A percentile compares a stretch with the other conserved stretches of the same genome.
Conservation (phyloP, 208 protist species). For the Crithidia acanthocephali region DNA sequence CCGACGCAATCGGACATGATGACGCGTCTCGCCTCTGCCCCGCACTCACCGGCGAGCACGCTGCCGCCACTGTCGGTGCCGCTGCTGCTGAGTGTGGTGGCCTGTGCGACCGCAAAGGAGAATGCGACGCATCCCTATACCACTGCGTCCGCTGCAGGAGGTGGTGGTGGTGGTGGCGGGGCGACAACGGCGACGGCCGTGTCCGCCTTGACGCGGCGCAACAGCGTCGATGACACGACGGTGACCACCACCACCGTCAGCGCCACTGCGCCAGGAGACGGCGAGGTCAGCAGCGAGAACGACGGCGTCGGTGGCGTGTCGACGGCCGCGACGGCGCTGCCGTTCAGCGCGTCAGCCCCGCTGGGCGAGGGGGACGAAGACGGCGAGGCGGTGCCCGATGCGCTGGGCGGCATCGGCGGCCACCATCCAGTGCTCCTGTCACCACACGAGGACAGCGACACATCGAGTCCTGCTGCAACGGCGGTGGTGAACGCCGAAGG, state of each 20-base stretch:
- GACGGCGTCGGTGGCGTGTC: not conserved
- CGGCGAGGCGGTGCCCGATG: not conserved
- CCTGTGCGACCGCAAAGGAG: not conserved
- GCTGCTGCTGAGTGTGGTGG: not conserved
- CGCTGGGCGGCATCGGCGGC: not conserved
- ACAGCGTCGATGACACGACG: not conserved
- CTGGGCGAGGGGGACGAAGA: not conserved
- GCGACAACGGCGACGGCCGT: not conserved
- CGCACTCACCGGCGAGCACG: not conserved
- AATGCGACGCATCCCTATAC: not conserved
- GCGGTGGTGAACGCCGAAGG: too few relatives aligned
- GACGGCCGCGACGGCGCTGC: not conserved
- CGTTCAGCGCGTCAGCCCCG: not conserved
- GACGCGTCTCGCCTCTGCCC: not conserved
- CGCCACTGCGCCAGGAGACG: not conserved
- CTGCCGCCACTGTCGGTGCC: slow-evolving; percentile 13
- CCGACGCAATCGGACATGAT: not conserved
- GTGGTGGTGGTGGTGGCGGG: too few relatives aligned
- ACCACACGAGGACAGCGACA: too few relatives aligned
- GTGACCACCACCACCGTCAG: not conserved
- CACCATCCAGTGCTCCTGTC: too few relatives aligned
- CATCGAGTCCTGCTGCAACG: too few relatives aligned
- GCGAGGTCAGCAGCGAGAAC: not conserved
- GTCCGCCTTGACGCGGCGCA: not conserved
- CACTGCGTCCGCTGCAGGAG: not conserved